phyloP scores from a whole-genome alignment of 352 stramenopile genomes.

The Pythium biforme region DNA sequence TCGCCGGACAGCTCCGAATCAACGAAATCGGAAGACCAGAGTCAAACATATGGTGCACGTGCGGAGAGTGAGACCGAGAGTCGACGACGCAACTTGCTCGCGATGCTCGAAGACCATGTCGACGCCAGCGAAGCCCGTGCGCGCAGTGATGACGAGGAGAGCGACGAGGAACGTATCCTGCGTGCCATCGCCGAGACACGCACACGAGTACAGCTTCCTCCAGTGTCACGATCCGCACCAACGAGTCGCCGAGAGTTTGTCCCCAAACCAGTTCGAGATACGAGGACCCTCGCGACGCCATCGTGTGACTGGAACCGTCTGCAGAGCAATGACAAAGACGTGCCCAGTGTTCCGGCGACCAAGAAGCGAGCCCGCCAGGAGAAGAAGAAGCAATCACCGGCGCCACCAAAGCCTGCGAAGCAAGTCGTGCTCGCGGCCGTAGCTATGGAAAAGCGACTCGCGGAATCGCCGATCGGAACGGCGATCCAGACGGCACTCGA shows the following conservation, averaged over 20 bases:
- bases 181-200: conserved; percentile 1
- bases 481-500: conserved; percentile 43
- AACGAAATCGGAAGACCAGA: conserved; percentile 2
- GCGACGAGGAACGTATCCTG: background rate
- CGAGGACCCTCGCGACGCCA: too few relatives aligned
- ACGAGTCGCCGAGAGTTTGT: background rate
- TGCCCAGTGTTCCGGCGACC: background rate
- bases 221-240: background rate
- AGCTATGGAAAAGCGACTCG: conserved; percentile 46
- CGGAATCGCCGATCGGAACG: conserved; percentile 34
- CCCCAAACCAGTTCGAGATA: too few relatives aligned
- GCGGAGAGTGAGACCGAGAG: background rate
- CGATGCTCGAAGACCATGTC: background rate
- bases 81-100: background rate
- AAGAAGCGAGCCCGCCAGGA: conserved; percentile 8
- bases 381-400: conserved; percentile 1
- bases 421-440: conserved; percentile 30
- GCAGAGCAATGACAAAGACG: background rate
- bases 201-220: background rate
- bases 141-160: conserved; percentile 5
- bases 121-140: too few relatives aligned
- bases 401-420: conserved; percentile 8
- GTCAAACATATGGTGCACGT: background rate
- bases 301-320: background rate
- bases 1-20: conserved; percentile 23